Evolutionary conservation across 2,329 filamentous ascomycete species (phyloP).

Genomic region (Neonectria sp.): DNA sequence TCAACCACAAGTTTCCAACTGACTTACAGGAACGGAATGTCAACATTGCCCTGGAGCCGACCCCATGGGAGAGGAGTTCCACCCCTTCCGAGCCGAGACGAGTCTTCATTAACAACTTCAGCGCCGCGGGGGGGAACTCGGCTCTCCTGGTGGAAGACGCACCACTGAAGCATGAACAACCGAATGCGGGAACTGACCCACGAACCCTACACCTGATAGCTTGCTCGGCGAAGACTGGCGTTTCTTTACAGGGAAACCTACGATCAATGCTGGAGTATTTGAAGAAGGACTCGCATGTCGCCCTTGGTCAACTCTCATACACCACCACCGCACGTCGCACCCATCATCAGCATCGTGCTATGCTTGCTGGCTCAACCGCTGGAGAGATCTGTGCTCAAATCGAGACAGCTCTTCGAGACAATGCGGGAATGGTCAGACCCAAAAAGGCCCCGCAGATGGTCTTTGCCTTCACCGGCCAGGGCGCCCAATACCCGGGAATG

Average conservation of each 20-base stretch:
- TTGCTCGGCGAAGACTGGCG: conserved; percentile 21
- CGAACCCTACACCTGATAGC: conserved; percentile 48
- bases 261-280: conserved; percentile 57
- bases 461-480: conserved; percentile 64
- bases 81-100: conserved; percentile 58
- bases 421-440: conserved; percentile 28
- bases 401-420: conserved; percentile 22
- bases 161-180: conserved; percentile 47
- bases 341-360: conserved; percentile 63
- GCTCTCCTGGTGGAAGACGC: conserved; percentile 74
- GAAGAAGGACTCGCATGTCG: conserved; percentile 53
- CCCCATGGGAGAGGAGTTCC: conserved; percentile 58
- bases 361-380: background rate
- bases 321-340: conserved; percentile 52
- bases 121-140: conserved; percentile 80
- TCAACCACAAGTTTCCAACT: conserved; percentile 63
- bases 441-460: conserved; percentile 37
- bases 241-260: conserved; percentile 46
- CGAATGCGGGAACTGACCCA: conserved; percentile 60
- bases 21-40: conserved; percentile 57
- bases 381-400: conserved; percentile 28
- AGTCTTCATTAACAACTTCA: conserved; percentile 78
- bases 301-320: conserved; percentile 66
- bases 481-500: conserved; percentile 52
- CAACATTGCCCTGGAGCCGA: conserved; percentile 68